A percentile compares a stretch with the other conserved stretches of the same genome.
These are phyloP conservation scores for Populus alba DNA, from an alignment of 345 rosid genomes.

Conservation along the genomic window DNA sequence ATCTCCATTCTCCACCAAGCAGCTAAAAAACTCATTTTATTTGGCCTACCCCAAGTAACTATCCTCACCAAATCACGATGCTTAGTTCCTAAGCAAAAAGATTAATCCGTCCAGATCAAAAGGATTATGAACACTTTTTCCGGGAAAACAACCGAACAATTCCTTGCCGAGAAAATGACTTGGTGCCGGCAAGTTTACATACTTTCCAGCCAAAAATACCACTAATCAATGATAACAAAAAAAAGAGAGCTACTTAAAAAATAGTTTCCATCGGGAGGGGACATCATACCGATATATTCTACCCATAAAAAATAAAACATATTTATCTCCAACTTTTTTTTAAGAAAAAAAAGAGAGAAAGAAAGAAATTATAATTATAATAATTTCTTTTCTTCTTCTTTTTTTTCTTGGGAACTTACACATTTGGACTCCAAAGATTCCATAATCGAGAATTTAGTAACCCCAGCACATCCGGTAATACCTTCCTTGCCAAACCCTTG, in stretches of 20 bases:
- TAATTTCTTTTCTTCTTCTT: background rate
- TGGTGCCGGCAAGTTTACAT: background rate
- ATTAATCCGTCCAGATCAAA: background rate
- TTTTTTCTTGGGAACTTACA: conserved; percentile 26
- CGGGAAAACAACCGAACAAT: conserved; percentile 2
- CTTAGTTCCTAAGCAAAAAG: conserved; percentile 21
- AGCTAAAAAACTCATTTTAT: background rate
- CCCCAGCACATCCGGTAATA: conserved; percentile 93
- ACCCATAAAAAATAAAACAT: background rate
- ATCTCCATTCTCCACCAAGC: conserved; percentile 4
- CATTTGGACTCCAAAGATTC: conserved; percentile 88
- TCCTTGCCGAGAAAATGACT: conserved; percentile 7
- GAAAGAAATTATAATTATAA: background rate
- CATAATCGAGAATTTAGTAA: conserved; percentile 81
- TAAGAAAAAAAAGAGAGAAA: too few relatives aligned
- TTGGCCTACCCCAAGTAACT: conserved; percentile 18
- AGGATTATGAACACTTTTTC: background rate
- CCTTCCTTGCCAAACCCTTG: conserved; percentile 88
- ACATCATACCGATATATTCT: background rate
- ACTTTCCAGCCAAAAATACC: background rate
- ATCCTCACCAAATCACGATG: conserved; percentile 22
- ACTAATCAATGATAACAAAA: background rate
- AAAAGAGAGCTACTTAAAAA: background rate
- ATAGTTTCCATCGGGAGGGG: background rate
- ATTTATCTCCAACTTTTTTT: background rate